Evolutionary conservation across 1,139 yeast genomes (phyloP), one percentile per base, ranked within the genome.

Genomic region (Debaryomyces sp.): DNA sequence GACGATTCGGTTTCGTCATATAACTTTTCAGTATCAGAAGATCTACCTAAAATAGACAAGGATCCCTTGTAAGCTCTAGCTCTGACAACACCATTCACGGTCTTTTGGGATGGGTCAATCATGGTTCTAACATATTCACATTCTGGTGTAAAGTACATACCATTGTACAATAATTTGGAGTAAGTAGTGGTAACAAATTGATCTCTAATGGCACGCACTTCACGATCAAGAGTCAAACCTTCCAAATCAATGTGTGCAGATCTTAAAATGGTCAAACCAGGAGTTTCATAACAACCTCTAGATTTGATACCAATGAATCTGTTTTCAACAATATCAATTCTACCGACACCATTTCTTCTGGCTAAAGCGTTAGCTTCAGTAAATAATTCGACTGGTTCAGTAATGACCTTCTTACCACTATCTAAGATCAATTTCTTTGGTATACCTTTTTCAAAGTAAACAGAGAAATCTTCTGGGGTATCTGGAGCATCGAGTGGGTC

Each of bases 271-370:
- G 99, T 92, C 66, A 94, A 84, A 70, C 98, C 99, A 60, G 99
- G 99, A 57, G 98, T 96, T 77, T 94, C 99, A 77, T 94, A 94
- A 80, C 99, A 94, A 51, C 99, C 99, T 81, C 99, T 89, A 57
- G 98, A 92, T 77, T 94, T 94, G 73, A 94, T 89, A 71, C 98
- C 98, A 66, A 94, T 94, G 73, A 94, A 94, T 80, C 99, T 89
- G 81, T 94, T 91, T 78, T 94, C 99, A 59, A 94, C 99, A 66
- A 94, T 94, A 75, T 94, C 99, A 68, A 94, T 88, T 82, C 99
- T 90, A 71, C 99, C 99, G 55, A 94, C 97, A 79, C 99, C 99
- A 70, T 94, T 91, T 80, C 97, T 90, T 82, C 99, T 92, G 51
- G 97, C 99, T 66, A 94, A 80, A 61, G 90, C 85, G 72, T 95